Evolutionary conservation across 192 early-diverging fungal species (phyloP).

Genomic region (Coemansia interrupta): DNA sequence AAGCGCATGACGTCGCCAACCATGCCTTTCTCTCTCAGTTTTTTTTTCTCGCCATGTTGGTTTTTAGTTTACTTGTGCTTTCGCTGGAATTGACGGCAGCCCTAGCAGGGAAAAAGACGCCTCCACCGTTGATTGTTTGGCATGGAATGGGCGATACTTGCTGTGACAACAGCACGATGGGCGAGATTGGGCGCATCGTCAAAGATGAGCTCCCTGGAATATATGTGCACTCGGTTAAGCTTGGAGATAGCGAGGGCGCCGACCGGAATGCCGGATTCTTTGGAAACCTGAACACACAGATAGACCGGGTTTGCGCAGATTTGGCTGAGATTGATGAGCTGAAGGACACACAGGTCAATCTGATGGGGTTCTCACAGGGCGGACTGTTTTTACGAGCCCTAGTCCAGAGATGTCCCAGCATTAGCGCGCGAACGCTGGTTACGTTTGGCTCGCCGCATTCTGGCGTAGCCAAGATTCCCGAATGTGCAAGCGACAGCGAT

Average conservation of each 20-base stretch:
- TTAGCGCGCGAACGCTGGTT: constrained; percentile 71
- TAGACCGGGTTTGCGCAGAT: constrained; percentile 72
- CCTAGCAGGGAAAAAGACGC: no score
- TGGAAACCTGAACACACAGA: constrained; percentile 76
- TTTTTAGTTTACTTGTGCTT: not conserved
- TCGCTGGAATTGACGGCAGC: not conserved
- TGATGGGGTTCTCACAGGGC: constrained; percentile 87
- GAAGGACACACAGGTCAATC: constrained; percentile 69
- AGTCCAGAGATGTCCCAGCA: constrained; percentile 76
- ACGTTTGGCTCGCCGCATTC: constrained; percentile 85
- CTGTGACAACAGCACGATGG: constrained; percentile 68
- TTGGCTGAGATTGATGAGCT: constrained; percentile 62
- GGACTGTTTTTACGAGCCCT: constrained; percentile 74
- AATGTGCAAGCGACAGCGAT: constrained; percentile 59
- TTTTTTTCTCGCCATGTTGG: no score
- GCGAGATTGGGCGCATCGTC: constrained; percentile 41
- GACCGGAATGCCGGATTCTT: constrained; percentile 84
- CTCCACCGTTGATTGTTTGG: constrained; percentile 68
- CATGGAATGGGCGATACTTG: constrained; percentile 89
- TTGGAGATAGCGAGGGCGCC: constrained; percentile 63
- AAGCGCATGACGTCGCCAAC: no score
- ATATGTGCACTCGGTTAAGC: constrained; percentile 72
- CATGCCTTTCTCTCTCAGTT: no score
- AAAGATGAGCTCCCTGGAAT: constrained; percentile 57
- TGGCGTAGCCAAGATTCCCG: constrained; percentile 77